Evolutionary conservation across 2,329 filamentous ascomycete genomes (phyloP), one percentile per base, ranked within the genome.

Genomic region (Colletotrichum paranaense): DNA sequence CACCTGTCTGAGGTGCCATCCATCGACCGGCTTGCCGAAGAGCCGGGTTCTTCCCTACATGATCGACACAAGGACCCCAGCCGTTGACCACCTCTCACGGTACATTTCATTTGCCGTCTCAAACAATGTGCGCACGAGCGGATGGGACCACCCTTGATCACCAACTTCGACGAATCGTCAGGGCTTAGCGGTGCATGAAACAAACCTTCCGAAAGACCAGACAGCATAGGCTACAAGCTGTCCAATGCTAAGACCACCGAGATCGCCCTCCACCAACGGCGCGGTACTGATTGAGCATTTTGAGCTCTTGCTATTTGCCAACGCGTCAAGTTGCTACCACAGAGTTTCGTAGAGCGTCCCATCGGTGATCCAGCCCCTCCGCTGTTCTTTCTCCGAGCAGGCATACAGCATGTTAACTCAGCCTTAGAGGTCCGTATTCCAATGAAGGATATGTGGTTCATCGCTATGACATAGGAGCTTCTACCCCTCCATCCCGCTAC

Each of bases 161-260:
- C 58, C 26, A 49, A 22, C 32, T 24, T 59, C 60, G 19, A 56
- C 28, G 56, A 38, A 42, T 52, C 35, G 56, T 71, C 56, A 73
- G 55, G 60, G 67, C 24, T 66, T 66, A 62, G 60, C 35, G 49
- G 62, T 28, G 62, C 67, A 57, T 73, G 71, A 73, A 73, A 73
- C 67, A 73, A 73, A 71, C 71, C 67, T 73, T 73, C 46, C 56
- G 71, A 56, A 60, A 62, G 38, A 62, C 35, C 67, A 73, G 67
- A 56, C 67, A 71, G 42, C 46, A 30, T 59, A 22, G 46, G 49
- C 32, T 42, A 49, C 53, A 28, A 26, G 4, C 64, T 52, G 70
- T 42, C 70, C 62, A 65, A 60, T 60, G 49, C 55, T 19, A 22
- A 26, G 67, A 8, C 28, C 46, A 52, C 22, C 46, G 28, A 52